A percentile compares a stretch with the other conserved stretches of the same genome.
phyloP scores from a whole-genome alignment of 2,329 filamentous ascomycete species.

The Paecilomyces formosus region DNA sequence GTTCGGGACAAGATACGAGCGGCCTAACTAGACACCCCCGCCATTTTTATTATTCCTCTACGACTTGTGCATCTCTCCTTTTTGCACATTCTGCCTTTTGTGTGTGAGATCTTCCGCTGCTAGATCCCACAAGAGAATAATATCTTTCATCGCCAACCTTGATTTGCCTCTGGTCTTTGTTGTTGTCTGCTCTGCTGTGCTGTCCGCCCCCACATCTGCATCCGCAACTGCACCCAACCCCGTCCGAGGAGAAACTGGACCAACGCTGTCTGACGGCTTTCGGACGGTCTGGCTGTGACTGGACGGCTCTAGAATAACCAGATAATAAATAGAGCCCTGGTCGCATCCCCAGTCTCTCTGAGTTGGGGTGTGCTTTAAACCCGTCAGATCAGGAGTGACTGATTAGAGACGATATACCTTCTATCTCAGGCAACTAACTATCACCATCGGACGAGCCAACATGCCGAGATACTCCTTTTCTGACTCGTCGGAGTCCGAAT shows the following conservation, averaged over 20 bases:
- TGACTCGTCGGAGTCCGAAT: constrained; percentile 19
- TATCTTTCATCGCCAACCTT: background rate
- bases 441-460: background rate
- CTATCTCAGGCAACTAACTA: background rate
- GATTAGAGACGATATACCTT: background rate
- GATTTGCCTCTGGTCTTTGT: background rate
- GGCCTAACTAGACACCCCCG: background rate
- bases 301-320: background rate
- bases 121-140: background rate
- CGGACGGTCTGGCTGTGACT: background rate
- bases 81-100: background rate
- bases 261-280: background rate
- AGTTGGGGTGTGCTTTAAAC: background rate
- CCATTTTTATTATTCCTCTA: background rate
- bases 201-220: background rate
- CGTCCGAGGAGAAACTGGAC: background rate
- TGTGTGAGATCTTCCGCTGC: background rate
- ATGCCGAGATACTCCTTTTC: background rate
- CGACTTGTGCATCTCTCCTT: background rate
- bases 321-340: background rate
- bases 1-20: background rate
- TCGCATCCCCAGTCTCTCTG: background rate
- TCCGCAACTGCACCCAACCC: background rate
- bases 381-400: background rate
- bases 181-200: background rate